A percentile compares a stretch with the other conserved stretches of the same genome.
These are phyloP conservation scores for Paracorniculantispora psalliotae DNA, from an alignment of 2,329 filamentous ascomycete genomes.

Conservation along the genomic window DNA sequence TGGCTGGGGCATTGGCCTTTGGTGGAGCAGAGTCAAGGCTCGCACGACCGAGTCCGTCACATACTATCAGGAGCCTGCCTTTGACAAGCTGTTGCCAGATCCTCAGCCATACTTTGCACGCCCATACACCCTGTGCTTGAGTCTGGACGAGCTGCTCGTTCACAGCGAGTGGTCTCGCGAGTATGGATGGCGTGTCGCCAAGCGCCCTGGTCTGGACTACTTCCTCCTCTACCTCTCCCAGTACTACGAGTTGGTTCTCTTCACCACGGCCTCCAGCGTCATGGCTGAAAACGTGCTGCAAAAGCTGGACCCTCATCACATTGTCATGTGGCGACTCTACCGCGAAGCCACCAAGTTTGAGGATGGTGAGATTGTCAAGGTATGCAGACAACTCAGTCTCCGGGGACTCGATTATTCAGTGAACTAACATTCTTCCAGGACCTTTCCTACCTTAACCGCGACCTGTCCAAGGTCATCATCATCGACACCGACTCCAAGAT, in stretches of 20 bases:
- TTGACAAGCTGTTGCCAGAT: constrained; percentile 86
- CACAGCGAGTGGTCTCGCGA: constrained; percentile 94
- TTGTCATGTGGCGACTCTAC: constrained; percentile 93
- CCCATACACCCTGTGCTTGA: constrained; percentile 88
- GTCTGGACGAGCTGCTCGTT: constrained; percentile 87
- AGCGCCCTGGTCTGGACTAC: constrained; percentile 93
- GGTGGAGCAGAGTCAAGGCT: constrained; percentile 76
- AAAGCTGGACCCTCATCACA: constrained; percentile 91
- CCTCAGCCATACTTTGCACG: constrained; percentile 73
- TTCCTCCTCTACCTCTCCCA: constrained; percentile 95
- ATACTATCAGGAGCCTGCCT: constrained; percentile 95
- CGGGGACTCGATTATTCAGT: neutral
- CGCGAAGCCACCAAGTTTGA: constrained; percentile 96
- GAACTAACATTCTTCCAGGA: constrained; percentile 52
- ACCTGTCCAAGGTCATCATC: constrained; percentile 90
- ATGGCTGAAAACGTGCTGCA: constrained; percentile 83
- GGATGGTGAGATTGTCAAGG: constrained; percentile 94
- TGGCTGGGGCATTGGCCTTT: constrained; percentile 69
- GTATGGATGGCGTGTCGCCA: constrained; percentile 91
- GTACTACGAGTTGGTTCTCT: constrained; percentile 96
- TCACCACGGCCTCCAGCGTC: constrained; percentile 80
- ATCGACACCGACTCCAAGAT: constrained; percentile 82
- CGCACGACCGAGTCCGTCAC: constrained; percentile 70
- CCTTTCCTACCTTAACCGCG: constrained; percentile 94
- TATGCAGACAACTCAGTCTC: constrained; percentile 29